Evolutionary conservation across 768 basidiomycete species (phyloP), one percentile per base, ranked within the genome.

Genomic region (Pilatotrama ljubarskyi): DNA sequence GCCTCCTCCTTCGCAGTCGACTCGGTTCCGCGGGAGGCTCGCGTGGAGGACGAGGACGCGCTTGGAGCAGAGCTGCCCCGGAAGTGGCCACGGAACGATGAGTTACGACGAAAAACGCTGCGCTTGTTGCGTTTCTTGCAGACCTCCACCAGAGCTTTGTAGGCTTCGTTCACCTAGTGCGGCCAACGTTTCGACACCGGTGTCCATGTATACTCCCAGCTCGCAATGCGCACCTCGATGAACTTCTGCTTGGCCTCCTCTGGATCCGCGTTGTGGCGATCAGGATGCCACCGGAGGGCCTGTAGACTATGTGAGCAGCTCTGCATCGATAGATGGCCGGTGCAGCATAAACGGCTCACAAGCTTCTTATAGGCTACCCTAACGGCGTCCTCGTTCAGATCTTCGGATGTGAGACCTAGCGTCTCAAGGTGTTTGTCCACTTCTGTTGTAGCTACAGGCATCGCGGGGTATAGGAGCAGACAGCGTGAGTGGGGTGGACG

Each of bases 231-330:
- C 70, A 86, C 87, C 75, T 88, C 79, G 48, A 83, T 76, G 71
- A 88, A 88, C 66, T 76, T 77, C 63, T 78, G 77, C 51, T 80
- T 80, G 17, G 84, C 83, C 46, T 70, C 69, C 57, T 85, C 81
- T 67, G 80, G 83, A 59, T 80, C 77, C 25, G 76, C 71, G 20
- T 71, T 65, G 71, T 85, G 83, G 60, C 84, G 84, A 72, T 87
- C 85, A 62, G 86, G 85, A 64, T 88, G 85, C 84, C 86, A 88
- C 67, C 78, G 79, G 55, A 87, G 73, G 64, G 84, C 85, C 86
- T 82, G 40, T 62, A 32, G 37, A 61, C 9, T 35, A 51, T 51
- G 24, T 55, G 66, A 63, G 42, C 48, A 48, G 66, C 59, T 67
- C 56, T 73, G 10, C 24, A 66, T 26, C 44, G 55, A 51, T 66